Evolutionary conservation across 78 protist genomes (phyloP).

Genomic region (Chrysochromulina tobinii): DNA sequence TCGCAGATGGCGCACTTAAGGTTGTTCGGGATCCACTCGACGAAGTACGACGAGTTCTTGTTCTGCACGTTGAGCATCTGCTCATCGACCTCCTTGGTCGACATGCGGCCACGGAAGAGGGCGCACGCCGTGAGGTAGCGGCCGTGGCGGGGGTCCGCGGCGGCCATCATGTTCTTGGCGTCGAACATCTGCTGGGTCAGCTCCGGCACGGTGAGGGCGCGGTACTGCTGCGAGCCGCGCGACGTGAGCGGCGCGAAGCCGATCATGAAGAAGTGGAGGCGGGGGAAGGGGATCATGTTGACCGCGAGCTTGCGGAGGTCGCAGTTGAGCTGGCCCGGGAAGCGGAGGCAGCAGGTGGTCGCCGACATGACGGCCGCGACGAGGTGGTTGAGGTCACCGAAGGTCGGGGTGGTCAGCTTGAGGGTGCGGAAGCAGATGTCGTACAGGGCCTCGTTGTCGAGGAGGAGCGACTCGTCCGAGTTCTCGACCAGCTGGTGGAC

Average conservation of each 20-base stretch:
- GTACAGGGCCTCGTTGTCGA: slow-evolving; percentile 98
- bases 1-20: slow-evolving; percentile 96
- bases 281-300: slow-evolving; percentile 99
- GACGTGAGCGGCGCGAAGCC: slow-evolving; percentile 96
- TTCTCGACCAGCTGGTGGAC: slow-evolving; percentile 96
- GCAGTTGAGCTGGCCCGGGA: slow-evolving; percentile 98
- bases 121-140: slow-evolving; percentile 96
- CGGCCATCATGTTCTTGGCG: slow-evolving; percentile 98
- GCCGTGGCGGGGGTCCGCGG: slow-evolving; percentile 97
- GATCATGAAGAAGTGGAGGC: slow-evolving; percentile 98
- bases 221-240: slow-evolving; percentile 80
- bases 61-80: slow-evolving; percentile 92
- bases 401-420: slow-evolving; percentile 91
- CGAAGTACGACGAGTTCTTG: slow-evolving; percentile 95
- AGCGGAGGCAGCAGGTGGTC: slow-evolving; percentile 95
- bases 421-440: slow-evolving; percentile 94
- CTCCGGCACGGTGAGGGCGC: slow-evolving; percentile 93
- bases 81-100: slow-evolving; percentile 97
- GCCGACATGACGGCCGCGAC: slow-evolving; percentile 94
- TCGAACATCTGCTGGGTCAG: slow-evolving; percentile 98
- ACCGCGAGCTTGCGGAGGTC: slow-evolving; percentile 97
- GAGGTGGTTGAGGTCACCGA: slow-evolving; percentile 95
- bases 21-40: slow-evolving; percentile 99
- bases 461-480: slow-evolving; percentile 91
- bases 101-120: slow-evolving; percentile 95